Base-by-base conservation (phyloP, 257 asterid genomes). In the Petunia axillaris region DNA sequence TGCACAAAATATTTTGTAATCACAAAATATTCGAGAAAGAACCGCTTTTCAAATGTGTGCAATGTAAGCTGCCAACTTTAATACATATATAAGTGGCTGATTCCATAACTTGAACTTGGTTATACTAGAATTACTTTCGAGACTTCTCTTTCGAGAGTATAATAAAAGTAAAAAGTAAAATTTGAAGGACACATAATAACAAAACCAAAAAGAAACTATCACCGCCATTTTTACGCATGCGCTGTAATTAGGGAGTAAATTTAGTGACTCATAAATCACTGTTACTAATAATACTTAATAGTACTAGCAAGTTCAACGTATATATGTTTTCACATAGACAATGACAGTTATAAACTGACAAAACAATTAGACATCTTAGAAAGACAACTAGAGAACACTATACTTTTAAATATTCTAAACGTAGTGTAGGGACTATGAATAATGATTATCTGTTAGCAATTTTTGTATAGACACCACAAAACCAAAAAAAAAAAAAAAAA, bases 341-440 rank as follows among this genome's bases (percentile, higher is more conserved):
- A 25, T 71, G 77, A 48, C 44, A 71, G 2, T 71, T 35, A 35
- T 71, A 48, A 71, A 3, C 77, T 71, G 60, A 71, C 60, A 71
- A 48, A 53, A 25, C 41, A 70, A 70, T 46, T 13, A n/a, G n/a
- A 71, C 0, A 48, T 71, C 44, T 43, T 43, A 25, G 35, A 25
- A 71, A 71, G 77, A 71, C 60, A 48, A 48, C 1, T 0, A 71
- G 6, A 15, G 62, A 57, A 9, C 76, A 6, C 0, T 67, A 36
- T 41, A 65, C 40, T 65, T 65, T 40, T 15, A 41, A 13, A 0
- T 0, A 9, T 52, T 62, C 44, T 8, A 2, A 46, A 70, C 16
- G 11, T 25, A 11, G 25, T 71, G 60, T 41, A 6, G 75, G 75
- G 39, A 6, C n/a, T 3, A 3, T 64, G 25, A 64, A 1, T 38